Evolutionary conservation across 805 yeast species (phyloP).

Genomic region (Schwanniomyces sp.): DNA sequence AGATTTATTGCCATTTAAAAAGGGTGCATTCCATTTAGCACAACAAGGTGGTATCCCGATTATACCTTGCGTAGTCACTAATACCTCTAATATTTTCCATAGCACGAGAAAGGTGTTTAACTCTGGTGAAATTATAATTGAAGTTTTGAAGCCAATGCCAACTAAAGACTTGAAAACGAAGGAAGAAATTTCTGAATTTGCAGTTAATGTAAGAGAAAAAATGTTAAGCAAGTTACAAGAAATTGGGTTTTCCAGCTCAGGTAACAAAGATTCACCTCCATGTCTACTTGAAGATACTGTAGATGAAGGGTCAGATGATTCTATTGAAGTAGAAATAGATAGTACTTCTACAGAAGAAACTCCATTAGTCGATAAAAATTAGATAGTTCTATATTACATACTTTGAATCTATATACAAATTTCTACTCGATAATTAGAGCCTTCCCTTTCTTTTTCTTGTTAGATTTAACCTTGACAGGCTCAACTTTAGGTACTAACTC

Average conservation of each 20-base stretch:
- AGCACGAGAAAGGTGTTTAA: constrained; percentile 64
- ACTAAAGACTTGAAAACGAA: constrained; percentile 64
- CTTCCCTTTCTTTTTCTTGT: constrained; percentile 37
- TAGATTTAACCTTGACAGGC: constrained; percentile 25
- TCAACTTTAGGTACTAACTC: neutral
- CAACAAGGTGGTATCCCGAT: constrained; percentile 88
- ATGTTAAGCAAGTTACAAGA: constrained; percentile 51
- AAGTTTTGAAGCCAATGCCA: constrained; percentile 77
- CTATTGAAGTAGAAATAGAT: constrained; percentile 9
- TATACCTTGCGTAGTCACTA: constrained; percentile 84
- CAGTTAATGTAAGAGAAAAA: constrained; percentile 51
- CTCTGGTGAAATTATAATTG: constrained; percentile 72
- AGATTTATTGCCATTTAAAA: constrained; percentile 82
- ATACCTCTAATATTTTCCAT: constrained; percentile 74
- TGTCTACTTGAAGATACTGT: neutral
- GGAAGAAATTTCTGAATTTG: constrained; percentile 66
- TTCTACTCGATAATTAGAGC: constrained; percentile 34
- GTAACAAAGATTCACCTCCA: neutral
- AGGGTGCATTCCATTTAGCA: constrained; percentile 98
- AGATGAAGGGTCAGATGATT: constrained; percentile 8
- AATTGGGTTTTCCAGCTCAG: constrained; percentile 41
- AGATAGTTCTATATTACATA: constrained; percentile 1
- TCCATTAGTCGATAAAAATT: constrained; percentile 18
- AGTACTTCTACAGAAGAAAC: constrained; percentile 18
- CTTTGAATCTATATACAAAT: neutral